A percentile compares a stretch with the other conserved stretches of the same genome.
These are phyloP conservation scores for Prinsepia uniflora DNA, from an alignment of 306 rosid genomes.

Conservation along the genomic window DNA sequence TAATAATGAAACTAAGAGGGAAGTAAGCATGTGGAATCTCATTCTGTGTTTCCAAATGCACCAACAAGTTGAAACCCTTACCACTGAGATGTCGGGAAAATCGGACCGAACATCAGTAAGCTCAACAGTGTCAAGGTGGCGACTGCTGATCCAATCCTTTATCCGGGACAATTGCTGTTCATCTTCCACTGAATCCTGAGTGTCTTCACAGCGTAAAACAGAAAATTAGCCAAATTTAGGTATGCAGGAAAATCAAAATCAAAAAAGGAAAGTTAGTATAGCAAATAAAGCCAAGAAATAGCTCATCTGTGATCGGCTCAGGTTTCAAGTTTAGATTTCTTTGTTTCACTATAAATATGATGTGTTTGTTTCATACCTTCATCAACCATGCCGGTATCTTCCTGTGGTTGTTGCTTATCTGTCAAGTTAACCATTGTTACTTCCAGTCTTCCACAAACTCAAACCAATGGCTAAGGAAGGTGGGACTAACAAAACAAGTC, in stretches of 20 bases:
- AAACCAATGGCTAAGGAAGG: constrained; percentile 7
- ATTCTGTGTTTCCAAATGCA: too few species aligned
- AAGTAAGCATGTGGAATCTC: too few species aligned
- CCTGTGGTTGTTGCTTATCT: constrained; percentile 59
- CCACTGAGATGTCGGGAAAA: constrained; percentile 91
- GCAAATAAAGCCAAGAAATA: not conserved
- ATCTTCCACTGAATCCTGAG: constrained; percentile 80
- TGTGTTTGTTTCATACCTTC: constrained; percentile 52
- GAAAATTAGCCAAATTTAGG: not conserved
- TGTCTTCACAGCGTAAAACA: constrained; percentile 45
- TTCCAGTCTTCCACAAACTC: constrained; percentile 7
- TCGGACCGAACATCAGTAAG: constrained; percentile 72
- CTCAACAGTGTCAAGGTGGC: constrained; percentile 58
- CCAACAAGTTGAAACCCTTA: constrained; percentile 22
- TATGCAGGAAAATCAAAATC: not conserved
- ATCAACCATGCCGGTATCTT: constrained; percentile 46
- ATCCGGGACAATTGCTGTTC: constrained; percentile 65
- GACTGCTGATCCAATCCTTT: constrained; percentile 67
- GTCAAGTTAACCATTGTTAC: constrained; percentile 24
- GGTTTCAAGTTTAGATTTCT: not conserved
- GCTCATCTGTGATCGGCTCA: not conserved
- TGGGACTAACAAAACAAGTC: constrained; percentile 11
- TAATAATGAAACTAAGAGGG: too few species aligned
- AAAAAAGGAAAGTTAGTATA: not conserved
- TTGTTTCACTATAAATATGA: constrained; percentile 1